Evolutionary conservation across 148 eudicot species (phyloP).

Genomic region (Pharnaceum exiguum): DNA sequence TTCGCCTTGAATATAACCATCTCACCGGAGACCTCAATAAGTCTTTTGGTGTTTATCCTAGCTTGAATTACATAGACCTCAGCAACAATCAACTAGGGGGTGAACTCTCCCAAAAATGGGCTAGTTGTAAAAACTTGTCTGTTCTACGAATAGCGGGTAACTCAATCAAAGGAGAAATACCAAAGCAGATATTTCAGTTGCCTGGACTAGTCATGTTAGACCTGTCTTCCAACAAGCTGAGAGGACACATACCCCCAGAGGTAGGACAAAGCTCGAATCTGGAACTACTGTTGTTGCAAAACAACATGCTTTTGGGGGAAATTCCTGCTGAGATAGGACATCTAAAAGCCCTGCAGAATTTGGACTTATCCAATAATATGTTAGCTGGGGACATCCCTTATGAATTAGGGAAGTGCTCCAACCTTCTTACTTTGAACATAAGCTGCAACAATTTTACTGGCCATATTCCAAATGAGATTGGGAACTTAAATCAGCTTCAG

Average conservation of each 20-base stretch:
- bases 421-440: slow-evolving; percentile 17
- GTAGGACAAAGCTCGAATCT: slow-evolving; percentile 12
- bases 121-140: slow-evolving; percentile 2
- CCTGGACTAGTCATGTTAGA: slow-evolving; percentile 14
- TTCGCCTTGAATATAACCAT: slow-evolving; percentile 12
- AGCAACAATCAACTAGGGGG: slow-evolving; percentile 14
- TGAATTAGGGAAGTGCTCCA: slow-evolving; percentile 11
- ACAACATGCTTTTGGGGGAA: slow-evolving; percentile 18
- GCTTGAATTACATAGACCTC: slow-evolving; percentile 16
- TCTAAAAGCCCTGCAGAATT: background rate
- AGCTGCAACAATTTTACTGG: slow-evolving; percentile 18
- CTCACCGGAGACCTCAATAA: slow-evolving; percentile 8
- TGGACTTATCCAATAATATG: slow-evolving; percentile 22
- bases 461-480: slow-evolving; percentile 14
- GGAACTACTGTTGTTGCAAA: background rate
- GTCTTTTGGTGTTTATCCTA: slow-evolving; percentile 23
- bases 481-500: slow-evolving; percentile 13
- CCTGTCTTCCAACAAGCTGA: slow-evolving; percentile 24
- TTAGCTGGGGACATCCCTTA: slow-evolving; percentile 16
- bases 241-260: slow-evolving; percentile 17
- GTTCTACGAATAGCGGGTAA: slow-evolving; percentile 7
- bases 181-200: background rate
- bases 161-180: slow-evolving; percentile 4
- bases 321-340: slow-evolving; percentile 6
- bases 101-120: slow-evolving; percentile 5